Conservation (phyloP, 139 green algal genomes). For the Coelastrella sp. region DNA sequence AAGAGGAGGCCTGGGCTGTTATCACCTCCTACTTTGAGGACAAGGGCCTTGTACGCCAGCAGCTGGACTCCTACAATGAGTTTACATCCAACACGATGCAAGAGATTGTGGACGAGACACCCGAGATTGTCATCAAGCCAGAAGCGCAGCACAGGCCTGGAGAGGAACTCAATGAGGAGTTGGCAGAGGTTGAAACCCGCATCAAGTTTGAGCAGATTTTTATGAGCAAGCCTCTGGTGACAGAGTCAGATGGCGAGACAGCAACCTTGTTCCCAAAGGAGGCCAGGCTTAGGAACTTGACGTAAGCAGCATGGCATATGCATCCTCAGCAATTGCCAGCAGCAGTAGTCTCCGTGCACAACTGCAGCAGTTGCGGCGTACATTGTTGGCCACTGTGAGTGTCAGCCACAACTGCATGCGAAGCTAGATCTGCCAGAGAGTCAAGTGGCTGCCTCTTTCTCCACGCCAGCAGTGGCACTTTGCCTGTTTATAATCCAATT, state of each 20-base stretch:
- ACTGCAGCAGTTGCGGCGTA: background rate
- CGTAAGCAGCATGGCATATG: constrained; percentile 59
- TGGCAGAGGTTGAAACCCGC: background rate
- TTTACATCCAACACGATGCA: constrained; percentile 97
- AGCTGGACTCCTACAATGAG: constrained; percentile 99
- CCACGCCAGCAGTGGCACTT: background rate
- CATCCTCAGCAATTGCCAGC: background rate
- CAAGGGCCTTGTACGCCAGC: constrained; percentile 97
- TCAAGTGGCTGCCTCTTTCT: too few species aligned
- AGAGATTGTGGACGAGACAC: constrained; percentile 79
- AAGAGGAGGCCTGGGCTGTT: constrained; percentile 73
- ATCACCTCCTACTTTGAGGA: constrained; percentile 92
- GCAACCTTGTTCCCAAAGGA: constrained; percentile 94
- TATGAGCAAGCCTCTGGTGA: constrained; percentile 92
- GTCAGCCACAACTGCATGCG: background rate
- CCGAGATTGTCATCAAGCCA: constrained; percentile 75
- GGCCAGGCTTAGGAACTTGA: constrained; percentile 96
- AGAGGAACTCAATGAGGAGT: constrained; percentile 54
- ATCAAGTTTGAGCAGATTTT: constrained; percentile 98
- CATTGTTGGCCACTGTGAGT: background rate
- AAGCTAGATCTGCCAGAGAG: background rate
- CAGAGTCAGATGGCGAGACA: constrained; percentile 93
- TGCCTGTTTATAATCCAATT: background rate
- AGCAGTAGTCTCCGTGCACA: background rate
- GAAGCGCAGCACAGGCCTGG: constrained; percentile 86